Evolutionary conservation across 1,284 basidiomycete species (phyloP), one percentile per base, ranked within the genome.

Genomic region (Stereum hirsutum): DNA sequence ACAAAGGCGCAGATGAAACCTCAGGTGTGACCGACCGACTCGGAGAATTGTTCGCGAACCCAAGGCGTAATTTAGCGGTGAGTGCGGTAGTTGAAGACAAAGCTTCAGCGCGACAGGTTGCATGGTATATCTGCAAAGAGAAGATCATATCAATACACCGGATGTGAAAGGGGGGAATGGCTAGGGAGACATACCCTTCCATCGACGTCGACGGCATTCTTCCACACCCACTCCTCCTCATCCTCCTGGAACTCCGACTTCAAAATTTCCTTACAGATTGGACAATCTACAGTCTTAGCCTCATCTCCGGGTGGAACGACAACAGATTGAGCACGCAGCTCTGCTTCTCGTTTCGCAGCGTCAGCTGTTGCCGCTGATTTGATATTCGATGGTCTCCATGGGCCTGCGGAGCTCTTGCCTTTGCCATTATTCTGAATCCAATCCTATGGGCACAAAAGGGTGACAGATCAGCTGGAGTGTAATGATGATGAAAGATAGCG

Each of bases 151-250:
- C 35, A 8, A 51, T 21, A 19, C 44, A 41, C 21, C 14, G 31
- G 11, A 32, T 7, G 24, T 6, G 21, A 20, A 19, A 20, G 12
- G 4, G 6, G 19, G 23, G 8, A 31, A 37, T 23, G 7, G 26
- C 31, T 17, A 7, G n/a, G 34, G 39, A 36, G 33, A 69, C 86
- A 49, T 62, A 91, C 90, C 68, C 75, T 76, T 44, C 85, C 85
- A 49, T 93, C 87, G 45, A 84, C 81, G 58, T 75, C 76, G 20
- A 93, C 70, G 0, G 94, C 92, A 58, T 99, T 97, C 55, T 75
- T 77, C 91, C 93, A 99, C 15, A 98, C 86, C 94, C 95, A 99
- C 54, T 98, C 96, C 66, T 99, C 96, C 49, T 96, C 93, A 44
- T 97, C 94, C 59, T 99, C 93, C 46, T 83, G 68, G 64, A 91